phyloP scores from a whole-genome alignment of 1,139 yeast species.

The Yamadazyma atlantica region DNA sequence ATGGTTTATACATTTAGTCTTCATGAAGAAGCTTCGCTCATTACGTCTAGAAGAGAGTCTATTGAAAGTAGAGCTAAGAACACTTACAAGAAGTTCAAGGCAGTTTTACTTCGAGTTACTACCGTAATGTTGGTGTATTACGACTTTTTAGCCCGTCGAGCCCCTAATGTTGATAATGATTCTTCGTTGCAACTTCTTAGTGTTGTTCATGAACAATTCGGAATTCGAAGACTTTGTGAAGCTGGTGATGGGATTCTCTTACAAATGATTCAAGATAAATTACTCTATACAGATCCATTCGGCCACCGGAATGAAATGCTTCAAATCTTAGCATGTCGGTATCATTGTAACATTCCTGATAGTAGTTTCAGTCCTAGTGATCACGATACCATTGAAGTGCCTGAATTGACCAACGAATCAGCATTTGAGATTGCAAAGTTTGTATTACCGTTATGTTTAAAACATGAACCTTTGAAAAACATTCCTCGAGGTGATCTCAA shows the following conservation, averaged over 20 bases:
- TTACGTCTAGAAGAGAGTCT: constrained; percentile 34
- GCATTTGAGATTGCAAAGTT: constrained; percentile 61
- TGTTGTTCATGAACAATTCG: constrained; percentile 71
- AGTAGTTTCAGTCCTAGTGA: constrained; percentile 63
- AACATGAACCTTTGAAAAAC: constrained; percentile 57
- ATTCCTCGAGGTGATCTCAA: constrained; percentile 70
- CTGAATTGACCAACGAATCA: constrained; percentile 34
- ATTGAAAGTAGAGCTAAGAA: constrained; percentile 26
- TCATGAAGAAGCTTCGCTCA: constrained; percentile 50
- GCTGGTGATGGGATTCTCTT: constrained; percentile 63
- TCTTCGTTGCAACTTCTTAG: constrained; percentile 42
- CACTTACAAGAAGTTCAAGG: constrained; percentile 49
- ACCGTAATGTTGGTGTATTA: constrained; percentile 39
- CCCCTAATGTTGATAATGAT: background rate
- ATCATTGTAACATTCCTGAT: constrained; percentile 61
- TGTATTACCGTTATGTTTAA: constrained; percentile 61
- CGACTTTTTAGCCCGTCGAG: constrained; percentile 10
- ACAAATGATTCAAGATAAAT: constrained; percentile 53
- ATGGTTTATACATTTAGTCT: constrained; percentile 43
- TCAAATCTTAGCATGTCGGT: constrained; percentile 77
- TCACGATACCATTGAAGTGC: constrained; percentile 57
- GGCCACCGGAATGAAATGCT: constrained; percentile 53
- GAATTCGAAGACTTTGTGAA: constrained; percentile 68
- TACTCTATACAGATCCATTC: constrained; percentile 44
- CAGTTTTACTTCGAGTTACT: constrained; percentile 45